Evolutionary conservation across 768 basidiomycete genomes (phyloP), one percentile per base, ranked within the genome.

Genomic region (Amanita molliuscula): DNA sequence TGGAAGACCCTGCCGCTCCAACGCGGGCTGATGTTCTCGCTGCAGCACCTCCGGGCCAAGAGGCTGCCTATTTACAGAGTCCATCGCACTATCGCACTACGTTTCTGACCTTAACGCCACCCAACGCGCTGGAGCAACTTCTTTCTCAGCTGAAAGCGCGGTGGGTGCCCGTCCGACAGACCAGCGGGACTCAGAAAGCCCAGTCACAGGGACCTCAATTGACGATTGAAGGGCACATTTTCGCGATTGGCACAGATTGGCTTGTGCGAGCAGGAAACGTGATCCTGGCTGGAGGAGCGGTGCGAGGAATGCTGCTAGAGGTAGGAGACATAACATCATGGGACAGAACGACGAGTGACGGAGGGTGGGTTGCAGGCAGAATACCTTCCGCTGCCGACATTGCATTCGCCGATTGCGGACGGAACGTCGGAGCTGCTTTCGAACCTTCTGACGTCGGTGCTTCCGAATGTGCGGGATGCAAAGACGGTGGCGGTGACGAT

Each of bases 241-340:
- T 80, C 59, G 65, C 78, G 15, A 86, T 91, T 47, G 88, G 88
- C 1, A 82, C 68, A 31, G 88, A 91, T 61, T 91, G 88, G 84
- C 65, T 89, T 15, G 82, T 91, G 7, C 75, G 88, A 13, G 78
- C 81, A 29, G 88, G 88, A 7, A 87, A 87, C 62, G 87, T 91
- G 33, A 74, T 79, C 37, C 68, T 88, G 16, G 77, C 83, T 18
- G 85, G 86, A 18, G 86, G 87, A 28, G 78, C 77, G 5, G 71
- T 84, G 3, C 87, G 81, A 58, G 88, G 88, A n/a, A 87, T 91
- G 83, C 70, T 91, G 35, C 68, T 91, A 23, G 88, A 91, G 79
- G 88, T 86, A 52, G 52, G 44, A 48, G 4, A 16, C 16, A 42
- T 50, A 34, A 26, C 13, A 31, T 8, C 4, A 45, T 49, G 46